A percentile compares a stretch with the other conserved stretches of the same genome.
phyloP scores from a whole-genome alignment of 495 filamentous ascomycete species.

The Penicillium arizonense region DNA sequence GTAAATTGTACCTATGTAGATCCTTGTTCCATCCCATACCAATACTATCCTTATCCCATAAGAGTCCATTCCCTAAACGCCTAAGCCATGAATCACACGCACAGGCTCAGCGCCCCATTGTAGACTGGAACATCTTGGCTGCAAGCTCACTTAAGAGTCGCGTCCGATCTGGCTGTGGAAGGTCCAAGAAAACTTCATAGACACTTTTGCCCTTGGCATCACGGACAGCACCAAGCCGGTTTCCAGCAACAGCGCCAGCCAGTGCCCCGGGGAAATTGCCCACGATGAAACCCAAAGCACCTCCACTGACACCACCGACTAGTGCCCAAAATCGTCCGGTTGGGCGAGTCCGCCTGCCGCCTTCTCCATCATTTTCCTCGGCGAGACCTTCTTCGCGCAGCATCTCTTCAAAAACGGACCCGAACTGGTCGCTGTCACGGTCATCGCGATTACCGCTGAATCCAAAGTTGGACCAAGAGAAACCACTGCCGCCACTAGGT shows the following conservation, averaged over 20 bases:
- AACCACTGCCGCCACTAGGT: constrained; percentile 42
- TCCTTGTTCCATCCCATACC: neutral
- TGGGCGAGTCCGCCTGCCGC: constrained; percentile 35
- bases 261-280: constrained; percentile 86
- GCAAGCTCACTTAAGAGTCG: constrained; percentile 74
- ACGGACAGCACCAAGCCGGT: constrained; percentile 80
- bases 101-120: constrained; percentile 30
- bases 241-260: constrained; percentile 91
- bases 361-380: constrained; percentile 43
- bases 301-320: constrained; percentile 82
- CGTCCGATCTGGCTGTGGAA: constrained; percentile 77
- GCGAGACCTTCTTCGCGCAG: constrained; percentile 87
- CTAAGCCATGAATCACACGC: neutral
- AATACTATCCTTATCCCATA: neutral
- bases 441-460: constrained; percentile 52
- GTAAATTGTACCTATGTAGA: too few species aligned
- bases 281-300: constrained; percentile 90
- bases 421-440: constrained; percentile 75
- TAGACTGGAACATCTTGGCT: constrained; percentile 62
- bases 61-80: constrained; percentile 2
- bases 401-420: constrained; percentile 96
- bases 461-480: constrained; percentile 63
- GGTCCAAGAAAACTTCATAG: constrained; percentile 80
- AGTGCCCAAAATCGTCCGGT: constrained; percentile 82
- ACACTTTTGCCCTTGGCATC: constrained; percentile 95